phyloP scores from a whole-genome alignment of 805 yeast genomes.

The Monosporozyma aerobia region DNA sequence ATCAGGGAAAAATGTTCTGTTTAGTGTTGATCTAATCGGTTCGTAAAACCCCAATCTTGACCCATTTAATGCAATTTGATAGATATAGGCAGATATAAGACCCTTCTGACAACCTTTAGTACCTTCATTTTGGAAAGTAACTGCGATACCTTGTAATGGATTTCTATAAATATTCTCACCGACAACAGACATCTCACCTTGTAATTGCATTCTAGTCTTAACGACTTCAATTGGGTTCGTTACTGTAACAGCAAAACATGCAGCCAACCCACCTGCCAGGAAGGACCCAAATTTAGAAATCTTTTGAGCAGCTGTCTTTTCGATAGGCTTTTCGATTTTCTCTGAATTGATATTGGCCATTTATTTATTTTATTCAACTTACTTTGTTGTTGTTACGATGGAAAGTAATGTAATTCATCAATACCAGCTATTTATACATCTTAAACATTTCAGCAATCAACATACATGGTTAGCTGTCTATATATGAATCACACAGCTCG shows the following conservation, averaged over 20 bases:
- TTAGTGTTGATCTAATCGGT: slow-evolving; percentile 59
- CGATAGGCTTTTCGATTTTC: slow-evolving; percentile 8
- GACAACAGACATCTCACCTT: slow-evolving; percentile 70
- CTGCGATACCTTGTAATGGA: slow-evolving; percentile 72
- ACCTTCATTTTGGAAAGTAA: slow-evolving; percentile 76
- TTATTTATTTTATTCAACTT: background rate
- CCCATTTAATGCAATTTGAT: slow-evolving; percentile 88
- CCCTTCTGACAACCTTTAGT: slow-evolving; percentile 85
- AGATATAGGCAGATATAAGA: slow-evolving; percentile 75
- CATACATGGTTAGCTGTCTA: background rate
- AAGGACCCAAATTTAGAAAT: slow-evolving; percentile 70
- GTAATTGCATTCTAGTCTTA: slow-evolving; percentile 93
- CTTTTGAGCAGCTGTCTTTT: slow-evolving; percentile 44
- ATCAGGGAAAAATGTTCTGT: slow-evolving; percentile 45
- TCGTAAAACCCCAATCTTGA: slow-evolving; percentile 92
- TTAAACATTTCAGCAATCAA: background rate
- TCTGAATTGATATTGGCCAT: background rate
- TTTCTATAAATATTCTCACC: slow-evolving; percentile 60
- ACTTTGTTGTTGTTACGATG: background rate
- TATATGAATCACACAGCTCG: background rate
- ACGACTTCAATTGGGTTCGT: slow-evolving; percentile 94
- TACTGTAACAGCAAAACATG: slow-evolving; percentile 95
- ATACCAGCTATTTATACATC: background rate
- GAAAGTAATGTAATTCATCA: background rate
- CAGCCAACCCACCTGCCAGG: slow-evolving; percentile 86